Base-by-base conservation (phyloP, 2,329 filamentous ascomycete species). In the Beauveria asiatica region DNA sequence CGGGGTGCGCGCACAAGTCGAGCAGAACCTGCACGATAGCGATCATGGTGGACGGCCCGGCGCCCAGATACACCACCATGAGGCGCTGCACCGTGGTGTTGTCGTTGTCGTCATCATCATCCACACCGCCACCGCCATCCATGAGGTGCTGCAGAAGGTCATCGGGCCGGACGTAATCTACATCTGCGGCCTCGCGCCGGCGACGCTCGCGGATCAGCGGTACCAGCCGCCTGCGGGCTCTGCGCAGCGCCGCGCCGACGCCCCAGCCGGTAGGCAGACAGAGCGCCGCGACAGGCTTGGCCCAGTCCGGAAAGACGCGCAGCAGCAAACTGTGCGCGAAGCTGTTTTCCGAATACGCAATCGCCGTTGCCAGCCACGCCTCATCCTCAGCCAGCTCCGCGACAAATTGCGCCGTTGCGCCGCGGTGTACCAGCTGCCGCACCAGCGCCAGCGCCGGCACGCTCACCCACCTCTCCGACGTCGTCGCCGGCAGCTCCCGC, bases 1-100 rank as follows among this genome's bases (percentile, higher is more conserved):
- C 73, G 0, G 74, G 73, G 37, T 76, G 65, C 5, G 68, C 67
- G 2, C 67, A 67, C 17, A 80, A 62, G 42, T 79, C 74, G 44
- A 71, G 72, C 44, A 80, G 63, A 3, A 72, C 64, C 19, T 75
- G 72, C 27, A 41, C 53, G 4, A 56, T 41, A 5, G 53, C 45
- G 21, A 57, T 55, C 10, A 55, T 50, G 8, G 17, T 30, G 0
- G 55, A 50, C 1, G 55, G 55, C 6, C 55, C 55, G 6, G 45
- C 16, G 33, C 55, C 55, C 2, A 57, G 45, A n/a, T 57, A 57
- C n/a, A 46, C 50, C 45, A 57, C 55, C 55, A 57, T 57, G 16
- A 57, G 55, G 8, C 55, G 55, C 45, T 30, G 55, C 30, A 57
- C 55, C 4, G 55, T 57, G 30, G 9, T 57, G 45, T 41, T 33